phyloP scores from a whole-genome alignment of 352 stramenopile genomes.

The Globisporangium apiculatum region DNA sequence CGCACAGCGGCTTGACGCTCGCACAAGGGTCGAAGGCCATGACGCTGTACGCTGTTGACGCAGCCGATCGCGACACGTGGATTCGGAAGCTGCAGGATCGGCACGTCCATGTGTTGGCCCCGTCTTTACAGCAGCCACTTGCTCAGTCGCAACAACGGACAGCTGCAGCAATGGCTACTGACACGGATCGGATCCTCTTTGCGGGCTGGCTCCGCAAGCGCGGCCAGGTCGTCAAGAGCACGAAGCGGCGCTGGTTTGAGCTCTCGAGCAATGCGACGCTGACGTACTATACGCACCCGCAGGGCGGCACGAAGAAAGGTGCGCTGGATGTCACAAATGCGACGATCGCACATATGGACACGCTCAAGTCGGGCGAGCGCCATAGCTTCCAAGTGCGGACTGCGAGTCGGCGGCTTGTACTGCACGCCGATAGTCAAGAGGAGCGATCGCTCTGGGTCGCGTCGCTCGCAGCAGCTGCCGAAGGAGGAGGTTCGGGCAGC shows the following conservation, averaged over 20 bases:
- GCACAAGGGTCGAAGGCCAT: constrained; percentile 68
- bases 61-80: constrained; percentile 74
- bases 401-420: constrained; percentile 42
- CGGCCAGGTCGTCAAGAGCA: constrained; percentile 78
- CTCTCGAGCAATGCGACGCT: constrained; percentile 50
- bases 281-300: constrained; percentile 71
- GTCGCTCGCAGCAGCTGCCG: constrained; percentile 50
- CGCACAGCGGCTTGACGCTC: constrained; percentile 75
- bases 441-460: constrained; percentile 75
- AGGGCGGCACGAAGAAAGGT: constrained; percentile 69
- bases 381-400: constrained; percentile 78
- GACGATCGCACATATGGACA: constrained; percentile 57
- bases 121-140: constrained; percentile 24
- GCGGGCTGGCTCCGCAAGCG: constrained; percentile 82
- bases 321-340: constrained; percentile 54
- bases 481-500: constrained; percentile 15
- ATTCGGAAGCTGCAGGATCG: constrained; percentile 75
- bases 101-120: constrained; percentile 51
- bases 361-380: constrained; percentile 71
- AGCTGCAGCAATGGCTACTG: constrained; percentile 30
- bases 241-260: constrained; percentile 85
- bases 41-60: constrained; percentile 72
- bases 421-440: constrained; percentile 84
- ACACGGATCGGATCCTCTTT: constrained; percentile 55
- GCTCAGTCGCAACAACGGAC: too few relatives aligned